Conservation (phyloP, 164 flowering plant species). For the Vitis labrusca region DNA sequence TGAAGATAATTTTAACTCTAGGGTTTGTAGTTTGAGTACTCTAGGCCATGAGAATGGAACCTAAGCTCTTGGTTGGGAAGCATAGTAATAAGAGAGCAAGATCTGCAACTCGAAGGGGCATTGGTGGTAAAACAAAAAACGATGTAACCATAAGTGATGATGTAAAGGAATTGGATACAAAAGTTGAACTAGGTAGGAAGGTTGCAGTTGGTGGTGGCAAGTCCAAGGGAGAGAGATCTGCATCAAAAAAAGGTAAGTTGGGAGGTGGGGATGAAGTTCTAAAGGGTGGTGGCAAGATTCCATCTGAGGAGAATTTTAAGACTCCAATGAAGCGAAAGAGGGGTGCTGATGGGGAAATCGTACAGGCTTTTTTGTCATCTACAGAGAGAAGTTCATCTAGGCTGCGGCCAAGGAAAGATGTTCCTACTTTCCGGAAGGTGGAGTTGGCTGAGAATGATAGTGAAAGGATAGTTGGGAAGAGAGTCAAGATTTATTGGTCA, state of each 20-base stretch:
- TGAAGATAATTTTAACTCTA: background rate
- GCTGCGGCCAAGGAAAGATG: slow-evolving; percentile 6
- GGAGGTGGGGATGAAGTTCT: background rate
- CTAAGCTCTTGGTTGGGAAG: background rate
- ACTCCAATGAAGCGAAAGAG: slow-evolving; percentile 6
- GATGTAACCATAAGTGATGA: background rate
- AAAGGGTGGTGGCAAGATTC: background rate
- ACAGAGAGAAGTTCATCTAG: background rate
- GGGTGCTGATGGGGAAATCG: slow-evolving; percentile 14
- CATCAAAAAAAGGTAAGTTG: background rate
- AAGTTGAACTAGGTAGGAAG: background rate
- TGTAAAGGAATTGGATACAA: background rate
- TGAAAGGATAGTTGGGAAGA: slow-evolving; percentile 11
- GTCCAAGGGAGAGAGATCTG: slow-evolving; percentile 3
- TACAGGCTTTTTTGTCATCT: slow-evolving; percentile 11
- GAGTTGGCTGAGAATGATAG: slow-evolving; percentile 10
- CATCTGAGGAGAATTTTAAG: background rate
- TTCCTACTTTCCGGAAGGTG: slow-evolving; percentile 8
- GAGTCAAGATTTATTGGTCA: slow-evolving; percentile 14
- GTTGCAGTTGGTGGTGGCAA: background rate
- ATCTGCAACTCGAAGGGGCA: background rate
- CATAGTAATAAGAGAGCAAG: background rate
- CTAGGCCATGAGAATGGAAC: background rate
- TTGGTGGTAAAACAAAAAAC: slow-evolving; percentile 1
- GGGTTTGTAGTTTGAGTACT: background rate